phyloP scores from a whole-genome alignment of 441 rosid species.

The Dalechampia spathulata region DNA sequence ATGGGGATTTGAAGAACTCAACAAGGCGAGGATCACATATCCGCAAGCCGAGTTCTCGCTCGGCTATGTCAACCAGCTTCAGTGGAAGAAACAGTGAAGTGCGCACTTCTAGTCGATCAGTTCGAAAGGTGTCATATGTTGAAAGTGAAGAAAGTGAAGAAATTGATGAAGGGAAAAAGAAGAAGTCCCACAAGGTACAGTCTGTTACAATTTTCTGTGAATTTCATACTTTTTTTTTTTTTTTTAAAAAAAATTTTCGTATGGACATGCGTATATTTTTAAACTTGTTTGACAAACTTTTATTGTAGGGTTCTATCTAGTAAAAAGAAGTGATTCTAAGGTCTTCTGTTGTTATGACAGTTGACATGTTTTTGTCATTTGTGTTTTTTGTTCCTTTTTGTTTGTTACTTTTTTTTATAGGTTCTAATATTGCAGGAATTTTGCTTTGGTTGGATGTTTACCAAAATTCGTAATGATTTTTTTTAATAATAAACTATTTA shows the following conservation, averaged over 20 bases:
- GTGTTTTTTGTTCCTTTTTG: too few relatives aligned
- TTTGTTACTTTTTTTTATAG: too few relatives aligned
- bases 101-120: slow-evolving; percentile 86
- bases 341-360: not conserved
- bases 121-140: slow-evolving; percentile 94
- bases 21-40: slow-evolving; percentile 56
- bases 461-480: too few relatives aligned
- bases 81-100: slow-evolving; percentile 65
- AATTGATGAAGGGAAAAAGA: slow-evolving; percentile 76
- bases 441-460: too few relatives aligned
- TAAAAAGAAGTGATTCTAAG: not conserved
- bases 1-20: slow-evolving; percentile 55
- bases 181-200: slow-evolving; percentile 68
- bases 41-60: slow-evolving; percentile 58
- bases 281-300: not conserved
- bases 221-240: not conserved
- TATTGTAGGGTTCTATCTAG: not conserved
- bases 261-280: not conserved
- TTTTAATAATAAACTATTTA: too few relatives aligned
- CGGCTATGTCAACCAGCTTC: slow-evolving; percentile 25
- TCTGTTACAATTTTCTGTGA: not conserved
- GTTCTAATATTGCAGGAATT: too few relatives aligned
- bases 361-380: too few relatives aligned
- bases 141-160: slow-evolving; percentile 99
- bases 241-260: not conserved